Conservation (phyloP, 2,329 filamentous ascomycete species). For the Claviceps monticola region DNA sequence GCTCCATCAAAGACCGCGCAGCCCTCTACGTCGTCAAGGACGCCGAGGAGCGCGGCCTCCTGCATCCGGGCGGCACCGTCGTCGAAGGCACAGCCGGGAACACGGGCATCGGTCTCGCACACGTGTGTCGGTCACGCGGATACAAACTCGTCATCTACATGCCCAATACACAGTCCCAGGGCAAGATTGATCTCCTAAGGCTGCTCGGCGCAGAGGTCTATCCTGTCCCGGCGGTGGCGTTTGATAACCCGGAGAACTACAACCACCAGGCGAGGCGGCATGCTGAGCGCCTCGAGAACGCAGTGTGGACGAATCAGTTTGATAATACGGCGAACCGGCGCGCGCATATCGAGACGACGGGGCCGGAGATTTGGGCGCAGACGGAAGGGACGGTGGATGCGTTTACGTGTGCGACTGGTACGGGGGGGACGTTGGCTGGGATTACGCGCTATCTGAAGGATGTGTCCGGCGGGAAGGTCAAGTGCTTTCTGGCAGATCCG, state of each 20-base stretch:
- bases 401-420: constrained; percentile 91
- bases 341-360: constrained; percentile 92
- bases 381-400: constrained; percentile 76
- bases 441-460: constrained; percentile 82
- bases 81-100: constrained; percentile 96
- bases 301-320: constrained; percentile 98
- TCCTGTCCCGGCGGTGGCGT: constrained; percentile 88
- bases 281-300: constrained; percentile 73
- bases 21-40: constrained; percentile 88
- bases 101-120: constrained; percentile 92
- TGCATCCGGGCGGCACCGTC: constrained; percentile 79
- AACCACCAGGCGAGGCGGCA: constrained; percentile 90
- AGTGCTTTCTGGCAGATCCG: constrained; percentile 83
- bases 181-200: constrained; percentile 87
- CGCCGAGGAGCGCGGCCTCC: constrained; percentile 75
- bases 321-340: constrained; percentile 90
- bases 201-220: constrained; percentile 90
- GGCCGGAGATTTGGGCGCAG: constrained; percentile 94
- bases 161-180: constrained; percentile 96
- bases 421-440: constrained; percentile 81
- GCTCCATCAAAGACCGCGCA: constrained; percentile 90
- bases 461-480: constrained; percentile 60
- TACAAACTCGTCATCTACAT: constrained; percentile 98
- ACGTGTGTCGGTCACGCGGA: constrained; percentile 83
- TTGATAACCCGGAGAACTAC: constrained; percentile 92